These are phyloP conservation scores for Colletotrichum graminicola DNA, from an alignment of 2,329 filamentous ascomycete genomes.

Conservation along the genomic window DNA sequence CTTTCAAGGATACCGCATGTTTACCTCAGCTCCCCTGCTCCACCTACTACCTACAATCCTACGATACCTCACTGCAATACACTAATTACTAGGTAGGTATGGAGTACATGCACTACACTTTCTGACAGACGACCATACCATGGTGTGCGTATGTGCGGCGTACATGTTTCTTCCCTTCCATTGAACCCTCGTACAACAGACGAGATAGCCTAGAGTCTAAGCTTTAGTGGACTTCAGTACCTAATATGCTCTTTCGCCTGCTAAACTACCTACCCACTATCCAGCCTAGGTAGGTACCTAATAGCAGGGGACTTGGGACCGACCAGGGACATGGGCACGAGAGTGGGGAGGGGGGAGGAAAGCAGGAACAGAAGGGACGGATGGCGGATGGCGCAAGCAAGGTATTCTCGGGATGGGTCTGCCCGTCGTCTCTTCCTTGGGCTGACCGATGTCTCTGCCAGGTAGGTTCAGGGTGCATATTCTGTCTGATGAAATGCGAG, in stretches of 20 bases:
- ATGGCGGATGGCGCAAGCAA: background rate
- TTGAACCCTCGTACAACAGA: conserved; percentile 25
- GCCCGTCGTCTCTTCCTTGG: background rate
- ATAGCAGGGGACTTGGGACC: background rate
- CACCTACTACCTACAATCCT: background rate
- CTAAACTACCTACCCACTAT: background rate
- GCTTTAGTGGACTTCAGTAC: conserved; percentile 35
- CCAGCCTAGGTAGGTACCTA: background rate
- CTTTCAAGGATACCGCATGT: conserved; percentile 5
- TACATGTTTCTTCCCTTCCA: background rate
- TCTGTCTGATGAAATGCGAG: conserved; percentile 20
- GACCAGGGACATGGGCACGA: background rate
- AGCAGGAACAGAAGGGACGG: conserved; percentile 1
- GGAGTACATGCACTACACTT: background rate
- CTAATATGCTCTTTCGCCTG: background rate
- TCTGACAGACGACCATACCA: background rate
- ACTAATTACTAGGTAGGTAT: background rate
- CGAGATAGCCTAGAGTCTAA: conserved; percentile 20
- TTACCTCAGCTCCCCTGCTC: background rate
- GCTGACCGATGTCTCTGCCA: conserved; percentile 2
- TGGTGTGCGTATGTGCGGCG: background rate
- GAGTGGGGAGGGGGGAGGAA: background rate
- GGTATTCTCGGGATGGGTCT: background rate
- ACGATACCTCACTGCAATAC: no score
- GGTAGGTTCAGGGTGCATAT: conserved; percentile 8